A percentile compares a stretch with the other conserved stretches of the same genome.
Conservation (phyloP, 2,329 filamentous ascomycete species). For the Trichoderma asperellum region DNA sequence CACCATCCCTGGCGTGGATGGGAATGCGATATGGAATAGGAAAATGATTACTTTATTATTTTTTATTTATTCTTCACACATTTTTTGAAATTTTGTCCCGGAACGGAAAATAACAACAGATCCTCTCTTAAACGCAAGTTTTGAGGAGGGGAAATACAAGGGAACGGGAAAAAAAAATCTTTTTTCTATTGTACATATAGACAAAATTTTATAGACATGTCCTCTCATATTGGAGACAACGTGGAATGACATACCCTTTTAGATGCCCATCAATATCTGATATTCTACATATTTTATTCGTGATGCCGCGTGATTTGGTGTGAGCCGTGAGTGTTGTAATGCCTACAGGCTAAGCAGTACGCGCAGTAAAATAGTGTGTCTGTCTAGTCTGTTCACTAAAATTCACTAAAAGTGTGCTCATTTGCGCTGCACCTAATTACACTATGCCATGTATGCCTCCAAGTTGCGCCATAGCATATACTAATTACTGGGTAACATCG, state of each 20-base stretch:
- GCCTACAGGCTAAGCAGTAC: background rate
- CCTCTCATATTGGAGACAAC: conserved; percentile 27
- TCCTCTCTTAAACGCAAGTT: background rate
- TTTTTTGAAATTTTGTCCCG: background rate
- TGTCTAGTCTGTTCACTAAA: background rate
- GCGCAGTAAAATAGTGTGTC: too few species aligned
- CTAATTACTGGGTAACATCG: background rate
- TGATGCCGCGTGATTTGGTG: background rate
- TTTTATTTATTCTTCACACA: conserved; percentile 3
- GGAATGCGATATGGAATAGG: conserved; percentile 27
- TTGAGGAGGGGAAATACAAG: background rate
- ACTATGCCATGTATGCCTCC: background rate
- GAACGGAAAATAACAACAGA: background rate
- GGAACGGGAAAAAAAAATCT: background rate
- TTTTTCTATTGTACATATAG: conserved; percentile 29
- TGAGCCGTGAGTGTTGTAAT: background rate
- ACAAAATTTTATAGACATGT: conserved; percentile 25
- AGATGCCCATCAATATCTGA: conserved; percentile 9
- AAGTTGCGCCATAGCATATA: background rate
- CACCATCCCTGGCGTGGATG: conserved; percentile 28
- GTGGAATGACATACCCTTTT: conserved; percentile 27
- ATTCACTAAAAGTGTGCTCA: background rate
- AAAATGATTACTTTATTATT: conserved; percentile 20
- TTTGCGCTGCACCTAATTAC: background rate
- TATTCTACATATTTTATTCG: background rate